Percentiles rank a stretch among this genome's conserved stretches.
These are phyloP conservation scores for Magnolia kwangsiensis DNA, from an alignment of 164 flowering plant genomes.

Conservation along the genomic window DNA sequence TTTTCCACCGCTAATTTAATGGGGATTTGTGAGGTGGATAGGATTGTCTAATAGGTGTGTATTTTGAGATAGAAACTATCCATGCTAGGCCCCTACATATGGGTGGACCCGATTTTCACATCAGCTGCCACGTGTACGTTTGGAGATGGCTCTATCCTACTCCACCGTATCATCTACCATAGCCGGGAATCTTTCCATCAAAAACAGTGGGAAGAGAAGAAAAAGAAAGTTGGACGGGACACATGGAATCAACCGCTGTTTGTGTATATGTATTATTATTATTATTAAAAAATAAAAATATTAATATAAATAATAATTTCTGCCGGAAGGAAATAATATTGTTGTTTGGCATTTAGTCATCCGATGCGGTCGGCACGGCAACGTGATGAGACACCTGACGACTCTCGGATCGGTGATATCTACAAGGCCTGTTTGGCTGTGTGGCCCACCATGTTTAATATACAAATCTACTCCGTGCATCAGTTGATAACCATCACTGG, in stretches of 20 bases:
- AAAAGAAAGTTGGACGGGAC: neutral
- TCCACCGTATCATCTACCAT: too few relatives aligned
- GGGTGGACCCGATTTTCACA: too few relatives aligned
- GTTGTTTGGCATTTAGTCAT: neutral
- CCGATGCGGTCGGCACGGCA: neutral
- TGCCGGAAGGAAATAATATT: neutral
- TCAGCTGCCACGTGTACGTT: too few relatives aligned
- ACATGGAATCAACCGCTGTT: neutral
- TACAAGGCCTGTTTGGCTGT: neutral
- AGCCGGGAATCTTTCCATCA: neutral
- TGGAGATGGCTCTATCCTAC: too few relatives aligned
- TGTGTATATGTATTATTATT: neutral
- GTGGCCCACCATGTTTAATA: neutral
- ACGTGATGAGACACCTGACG: neutral
- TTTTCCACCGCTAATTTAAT: too few relatives aligned
- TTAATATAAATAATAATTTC: neutral
- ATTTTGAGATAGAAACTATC: too few relatives aligned
- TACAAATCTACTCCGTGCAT: neutral
- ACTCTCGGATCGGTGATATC: neutral
- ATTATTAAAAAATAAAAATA: too few relatives aligned
- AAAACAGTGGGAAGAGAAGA: neutral
- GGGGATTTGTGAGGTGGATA: too few relatives aligned
- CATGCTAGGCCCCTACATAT: too few relatives aligned
- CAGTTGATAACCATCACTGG: neutral
- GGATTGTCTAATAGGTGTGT: too few relatives aligned